A percentile compares a stretch with the other conserved stretches of the same genome.
These are phyloP conservation scores for Shiraia sp. DNA, from an alignment of 2,329 filamentous ascomycete species.

Conservation along the genomic window DNA sequence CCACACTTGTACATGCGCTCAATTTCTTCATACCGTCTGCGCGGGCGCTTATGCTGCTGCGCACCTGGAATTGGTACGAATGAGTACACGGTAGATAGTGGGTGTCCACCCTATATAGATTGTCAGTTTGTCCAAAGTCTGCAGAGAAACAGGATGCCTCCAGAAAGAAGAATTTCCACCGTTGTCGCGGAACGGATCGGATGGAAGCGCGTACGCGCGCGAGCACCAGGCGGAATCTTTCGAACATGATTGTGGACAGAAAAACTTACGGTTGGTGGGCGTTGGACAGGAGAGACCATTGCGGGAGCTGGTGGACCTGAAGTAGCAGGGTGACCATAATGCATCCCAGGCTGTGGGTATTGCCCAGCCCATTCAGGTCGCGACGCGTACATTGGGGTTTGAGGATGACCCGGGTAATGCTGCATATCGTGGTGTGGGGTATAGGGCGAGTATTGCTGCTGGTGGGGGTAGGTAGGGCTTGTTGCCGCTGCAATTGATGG, in stretches of 20 bases:
- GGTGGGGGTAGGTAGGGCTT: conserved; percentile 86
- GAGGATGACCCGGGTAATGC: conserved; percentile 67
- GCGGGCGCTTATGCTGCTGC: conserved; percentile 94
- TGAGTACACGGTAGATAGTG: conserved; percentile 82
- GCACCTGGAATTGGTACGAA: conserved; percentile 97
- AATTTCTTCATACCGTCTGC: conserved; percentile 94
- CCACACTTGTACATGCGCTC: conserved; percentile 99
- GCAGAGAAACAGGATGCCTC: too few species aligned
- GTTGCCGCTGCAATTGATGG: conserved; percentile 91
- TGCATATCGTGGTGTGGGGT: conserved; percentile 83
- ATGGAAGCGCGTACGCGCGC: too few species aligned
- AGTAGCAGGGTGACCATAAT: conserved; percentile 59
- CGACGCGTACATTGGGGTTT: conserved; percentile 64
- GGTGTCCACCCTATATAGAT: conserved; percentile 52
- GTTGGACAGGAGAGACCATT: conserved; percentile 63
- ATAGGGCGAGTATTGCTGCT: conserved; percentile 84
- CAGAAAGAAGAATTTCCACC: too few species aligned
- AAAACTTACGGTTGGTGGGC: conserved; percentile 64
- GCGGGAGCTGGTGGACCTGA: conserved; percentile 60
- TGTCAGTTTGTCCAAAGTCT: too few species aligned
- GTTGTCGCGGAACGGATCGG: background rate
- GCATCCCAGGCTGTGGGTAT: conserved; percentile 55
- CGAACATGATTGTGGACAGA: background rate
- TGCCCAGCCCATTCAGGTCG: conserved; percentile 72
- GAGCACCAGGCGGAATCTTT: too few species aligned